Evolutionary conservation across 108 stramenopile species (phyloP).

Genomic region (Aureococcus anophagefferens): DNA sequence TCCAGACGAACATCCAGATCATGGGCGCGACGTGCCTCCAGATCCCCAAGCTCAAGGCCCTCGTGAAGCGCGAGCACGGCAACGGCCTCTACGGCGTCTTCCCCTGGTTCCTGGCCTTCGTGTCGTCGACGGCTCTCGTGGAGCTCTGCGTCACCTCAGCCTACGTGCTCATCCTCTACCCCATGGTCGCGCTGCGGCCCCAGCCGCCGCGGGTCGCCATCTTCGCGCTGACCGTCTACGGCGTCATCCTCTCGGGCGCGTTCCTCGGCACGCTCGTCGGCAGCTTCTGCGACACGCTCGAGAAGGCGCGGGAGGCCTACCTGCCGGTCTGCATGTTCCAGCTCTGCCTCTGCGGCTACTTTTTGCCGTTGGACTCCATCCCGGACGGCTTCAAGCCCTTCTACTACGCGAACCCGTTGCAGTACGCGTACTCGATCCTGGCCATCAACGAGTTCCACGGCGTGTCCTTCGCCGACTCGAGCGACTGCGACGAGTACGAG

Average conservation of each 20-base stretch:
- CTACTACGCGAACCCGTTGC: too few species aligned
- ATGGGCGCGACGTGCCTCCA: not conserved
- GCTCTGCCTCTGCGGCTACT: slow-evolving; percentile 10
- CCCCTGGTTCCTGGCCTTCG: not conserved
- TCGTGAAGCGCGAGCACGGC: not conserved
- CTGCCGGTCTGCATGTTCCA: slow-evolving; percentile 3
- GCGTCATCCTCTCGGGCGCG: slow-evolving; percentile 1
- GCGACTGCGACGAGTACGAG: too few species aligned
- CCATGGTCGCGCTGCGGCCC: slow-evolving; percentile 2
- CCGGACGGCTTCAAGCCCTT: not conserved
- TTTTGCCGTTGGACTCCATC: slow-evolving; percentile 12
- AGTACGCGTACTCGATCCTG: too few species aligned
- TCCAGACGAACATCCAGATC: not conserved
- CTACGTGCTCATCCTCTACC: slow-evolving; percentile 1
- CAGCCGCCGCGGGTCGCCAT: not conserved
- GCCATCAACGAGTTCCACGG: too few species aligned
- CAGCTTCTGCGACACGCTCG: slow-evolving; percentile 4
- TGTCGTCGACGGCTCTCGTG: too few species aligned
- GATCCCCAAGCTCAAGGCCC: not conserved
- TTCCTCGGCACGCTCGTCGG: slow-evolving; percentile 9
- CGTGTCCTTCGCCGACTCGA: too few species aligned
- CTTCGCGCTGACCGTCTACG: not conserved
- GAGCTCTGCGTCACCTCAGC: too few species aligned
- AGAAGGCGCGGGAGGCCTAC: slow-evolving; percentile 1
- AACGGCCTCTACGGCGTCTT: not conserved